Evolutionary conservation across 2,329 filamentous ascomycete genomes (phyloP).

Genomic region (Lachnellula suecica): DNA sequence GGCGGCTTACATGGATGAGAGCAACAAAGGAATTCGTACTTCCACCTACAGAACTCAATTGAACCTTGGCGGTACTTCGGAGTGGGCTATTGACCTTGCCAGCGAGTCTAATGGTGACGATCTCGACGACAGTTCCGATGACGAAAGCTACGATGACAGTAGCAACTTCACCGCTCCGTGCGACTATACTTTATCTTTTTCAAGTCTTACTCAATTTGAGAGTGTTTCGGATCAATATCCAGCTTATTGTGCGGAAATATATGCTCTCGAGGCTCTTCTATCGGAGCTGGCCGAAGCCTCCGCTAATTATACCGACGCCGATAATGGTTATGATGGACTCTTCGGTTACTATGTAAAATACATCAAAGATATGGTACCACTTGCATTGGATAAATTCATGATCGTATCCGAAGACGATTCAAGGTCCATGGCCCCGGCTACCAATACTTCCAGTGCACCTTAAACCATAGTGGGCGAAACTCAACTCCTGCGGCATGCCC

Average conservation of each 20-base stretch:
- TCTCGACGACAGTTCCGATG: not conserved
- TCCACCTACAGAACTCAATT: conserved; percentile 17
- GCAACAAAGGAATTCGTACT: conserved; percentile 22
- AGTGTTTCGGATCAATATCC: conserved; percentile 4
- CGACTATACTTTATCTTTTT: conserved; percentile 6
- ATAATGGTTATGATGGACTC: conserved; percentile 11
- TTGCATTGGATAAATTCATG: conserved; percentile 6
- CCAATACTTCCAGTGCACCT: conserved; percentile 9
- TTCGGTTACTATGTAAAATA: conserved; percentile 15
- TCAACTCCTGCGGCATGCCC: not conserved
- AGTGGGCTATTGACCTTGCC: conserved; percentile 36
- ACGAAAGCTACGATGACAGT: not conserved
- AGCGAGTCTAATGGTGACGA: no score
- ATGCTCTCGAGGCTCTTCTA: conserved; percentile 1
- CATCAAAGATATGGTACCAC: conserved; percentile 9
- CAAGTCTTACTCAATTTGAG: conserved; percentile 1
- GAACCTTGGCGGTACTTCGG: conserved; percentile 31
- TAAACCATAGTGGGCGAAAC: not conserved
- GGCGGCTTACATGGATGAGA: conserved; percentile 27
- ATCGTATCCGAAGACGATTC: not conserved
- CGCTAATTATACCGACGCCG: conserved; percentile 8
- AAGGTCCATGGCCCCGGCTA: conserved; percentile 5
- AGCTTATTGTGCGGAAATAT: conserved; percentile 5
- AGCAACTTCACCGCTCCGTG: not conserved
- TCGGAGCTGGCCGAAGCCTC: not conserved